Evolutionary conservation across 352 stramenopile genomes (phyloP).

Genomic region (Phytophthora aleatoria): DNA sequence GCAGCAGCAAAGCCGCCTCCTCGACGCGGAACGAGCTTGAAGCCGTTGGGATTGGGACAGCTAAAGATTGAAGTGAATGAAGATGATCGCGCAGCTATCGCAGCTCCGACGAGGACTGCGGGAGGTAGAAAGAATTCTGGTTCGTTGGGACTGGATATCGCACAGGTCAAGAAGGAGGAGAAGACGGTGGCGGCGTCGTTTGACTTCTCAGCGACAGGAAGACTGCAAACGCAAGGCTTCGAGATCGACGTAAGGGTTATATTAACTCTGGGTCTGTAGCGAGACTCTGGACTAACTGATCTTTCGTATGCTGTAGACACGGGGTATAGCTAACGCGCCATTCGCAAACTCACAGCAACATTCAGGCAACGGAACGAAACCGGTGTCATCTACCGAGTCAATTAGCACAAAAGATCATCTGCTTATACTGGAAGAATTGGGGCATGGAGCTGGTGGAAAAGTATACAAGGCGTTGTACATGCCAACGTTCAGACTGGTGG

Average conservation of each 20-base stretch:
- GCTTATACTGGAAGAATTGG: constrained; percentile 71
- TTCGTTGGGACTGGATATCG: constrained; percentile 67
- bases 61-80: constrained; percentile 59
- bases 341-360: constrained; percentile 41
- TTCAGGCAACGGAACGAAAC: constrained; percentile 18
- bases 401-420: constrained; percentile 72
- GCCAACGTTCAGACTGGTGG: constrained; percentile 88
- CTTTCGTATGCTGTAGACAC: constrained; percentile 47
- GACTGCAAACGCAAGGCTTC: constrained; percentile 83
- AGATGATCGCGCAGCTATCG: constrained; percentile 5
- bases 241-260: constrained; percentile 75
- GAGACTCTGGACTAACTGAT: neutral
- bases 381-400: constrained; percentile 13
- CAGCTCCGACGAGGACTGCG: constrained; percentile 18
- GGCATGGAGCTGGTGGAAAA: constrained; percentile 85
- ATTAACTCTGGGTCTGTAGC: neutral
- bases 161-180: constrained; percentile 64
- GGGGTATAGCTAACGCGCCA: constrained; percentile 72
- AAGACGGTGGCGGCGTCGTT: constrained; percentile 69
- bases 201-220: constrained; percentile 78
- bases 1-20: constrained; percentile 3
- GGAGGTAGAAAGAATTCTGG: constrained; percentile 46
- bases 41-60: constrained; percentile 39
- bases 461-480: constrained; percentile 91
- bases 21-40: constrained; percentile 26